Evolutionary conservation across 805 yeast species (phyloP).

Genomic region (Candida ovalis): DNA sequence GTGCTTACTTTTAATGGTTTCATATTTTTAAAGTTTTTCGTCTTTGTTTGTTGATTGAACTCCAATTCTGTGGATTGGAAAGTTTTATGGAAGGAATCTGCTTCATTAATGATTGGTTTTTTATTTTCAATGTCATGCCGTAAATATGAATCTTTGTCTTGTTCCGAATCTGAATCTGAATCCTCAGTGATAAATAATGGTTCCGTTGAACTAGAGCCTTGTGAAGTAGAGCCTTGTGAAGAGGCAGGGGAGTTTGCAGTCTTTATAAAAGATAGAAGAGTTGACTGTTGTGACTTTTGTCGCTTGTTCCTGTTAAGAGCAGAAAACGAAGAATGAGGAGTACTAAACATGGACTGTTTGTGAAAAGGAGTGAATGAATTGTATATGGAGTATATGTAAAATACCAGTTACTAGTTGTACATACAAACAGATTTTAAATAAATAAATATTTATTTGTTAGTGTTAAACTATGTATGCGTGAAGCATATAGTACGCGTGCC

Average conservation of each 20-base stretch:
- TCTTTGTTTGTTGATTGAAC: neutral
- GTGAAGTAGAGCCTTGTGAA: neutral
- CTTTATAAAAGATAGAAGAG: neutral
- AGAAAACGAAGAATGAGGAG: neutral
- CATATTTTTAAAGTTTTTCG: constrained; percentile 20
- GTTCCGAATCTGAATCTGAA: neutral
- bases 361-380: too few relatives aligned
- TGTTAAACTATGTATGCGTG: too few relatives aligned
- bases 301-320: neutral
- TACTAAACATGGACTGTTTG: neutral
- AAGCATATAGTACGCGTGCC: too few relatives aligned
- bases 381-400: neutral
- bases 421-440: neutral
- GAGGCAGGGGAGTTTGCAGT: neutral
- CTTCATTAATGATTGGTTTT: neutral
- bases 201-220: neutral
- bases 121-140: neutral
- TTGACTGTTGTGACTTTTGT: neutral
- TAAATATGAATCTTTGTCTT: neutral
- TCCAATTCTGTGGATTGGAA: neutral
- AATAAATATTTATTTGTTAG: too few relatives aligned
- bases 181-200: neutral
- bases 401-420: too few relatives aligned
- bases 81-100: neutral
- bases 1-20: constrained; percentile 17